phyloP scores from a whole-genome alignment of 331 rosid genomes.

The Acacia pycnantha region DNA sequence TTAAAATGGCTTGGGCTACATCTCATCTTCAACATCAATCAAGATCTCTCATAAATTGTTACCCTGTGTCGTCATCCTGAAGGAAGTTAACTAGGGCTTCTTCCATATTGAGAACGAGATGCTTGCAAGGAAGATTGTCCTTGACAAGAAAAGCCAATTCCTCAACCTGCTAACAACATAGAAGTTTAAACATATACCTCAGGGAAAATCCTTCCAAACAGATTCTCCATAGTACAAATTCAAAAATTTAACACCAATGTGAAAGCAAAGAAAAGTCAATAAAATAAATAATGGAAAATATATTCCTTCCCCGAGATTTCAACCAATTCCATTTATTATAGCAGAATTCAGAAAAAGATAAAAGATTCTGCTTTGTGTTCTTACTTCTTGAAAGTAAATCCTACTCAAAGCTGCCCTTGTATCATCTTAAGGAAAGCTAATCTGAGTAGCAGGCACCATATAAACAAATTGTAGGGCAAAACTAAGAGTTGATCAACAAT shows the following conservation, averaged over 20 bases:
- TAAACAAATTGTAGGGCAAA: neutral
- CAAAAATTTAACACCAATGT: conserved; percentile 7
- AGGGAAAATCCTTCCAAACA: neutral
- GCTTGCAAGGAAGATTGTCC: conserved; percentile 97
- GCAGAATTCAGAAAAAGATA: neutral
- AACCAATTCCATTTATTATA: neutral
- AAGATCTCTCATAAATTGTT: conserved; percentile 24
- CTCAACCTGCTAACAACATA: conserved; percentile 65
- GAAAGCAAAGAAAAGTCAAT: conserved; percentile 18
- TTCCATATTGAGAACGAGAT: conserved; percentile 94
- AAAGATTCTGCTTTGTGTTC: neutral
- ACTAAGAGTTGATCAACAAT: neutral
- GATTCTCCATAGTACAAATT: conserved; percentile 1
- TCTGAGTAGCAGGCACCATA: neutral
- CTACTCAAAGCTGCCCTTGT: neutral
- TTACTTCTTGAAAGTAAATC: neutral
- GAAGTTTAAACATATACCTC: conserved; percentile 11
- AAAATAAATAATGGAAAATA: conserved; percentile 6
- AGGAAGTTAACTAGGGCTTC: conserved; percentile 77
- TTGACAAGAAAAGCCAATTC: conserved; percentile 93
- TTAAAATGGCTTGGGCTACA: neutral
- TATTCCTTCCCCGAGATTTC: neutral
- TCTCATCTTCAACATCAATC: conserved; percentile 14
- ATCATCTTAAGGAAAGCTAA: neutral
- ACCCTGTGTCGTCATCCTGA: conserved; percentile 80